Conservation (phyloP, 305 asterid species). For the Andrographis paniculata region DNA sequence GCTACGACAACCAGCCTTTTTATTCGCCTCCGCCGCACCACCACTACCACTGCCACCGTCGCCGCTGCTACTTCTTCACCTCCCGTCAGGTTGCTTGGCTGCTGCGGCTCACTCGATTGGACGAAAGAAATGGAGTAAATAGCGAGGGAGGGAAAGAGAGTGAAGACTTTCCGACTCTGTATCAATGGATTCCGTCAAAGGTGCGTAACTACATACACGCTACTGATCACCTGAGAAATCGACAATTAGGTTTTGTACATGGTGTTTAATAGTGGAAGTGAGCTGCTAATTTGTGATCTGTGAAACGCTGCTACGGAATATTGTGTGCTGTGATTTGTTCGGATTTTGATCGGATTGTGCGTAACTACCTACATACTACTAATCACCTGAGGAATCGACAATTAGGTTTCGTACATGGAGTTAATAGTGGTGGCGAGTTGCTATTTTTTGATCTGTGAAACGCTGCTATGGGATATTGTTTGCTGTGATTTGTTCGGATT, state of each 20-base stretch:
- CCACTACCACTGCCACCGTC: not conserved
- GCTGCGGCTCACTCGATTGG: not conserved
- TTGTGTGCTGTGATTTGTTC: not conserved
- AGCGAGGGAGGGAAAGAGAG: not conserved
- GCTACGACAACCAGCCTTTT: not conserved
- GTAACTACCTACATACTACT: not conserved
- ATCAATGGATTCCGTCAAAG: not conserved
- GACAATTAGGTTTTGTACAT: too few species aligned
- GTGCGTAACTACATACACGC: not conserved
- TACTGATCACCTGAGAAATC: too few species aligned
- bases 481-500: not conserved
- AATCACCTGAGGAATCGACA: too few species aligned
- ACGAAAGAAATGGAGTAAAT: not conserved
- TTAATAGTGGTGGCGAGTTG: too few species aligned
- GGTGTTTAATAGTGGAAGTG: too few species aligned
- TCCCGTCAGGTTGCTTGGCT: too few species aligned
- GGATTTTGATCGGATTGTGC: not conserved
- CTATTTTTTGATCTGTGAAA: not conserved
- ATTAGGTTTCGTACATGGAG: too few species aligned
- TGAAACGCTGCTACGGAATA: not conserved
- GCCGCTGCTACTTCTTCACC: not conserved
- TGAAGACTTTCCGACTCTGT: not conserved
- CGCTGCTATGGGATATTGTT: not conserved
- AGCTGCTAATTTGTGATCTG: too few species aligned
- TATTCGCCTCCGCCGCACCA: not conserved